Base-by-base conservation (phyloP, 345 rosid species). In the Gossypium australe region DNA sequence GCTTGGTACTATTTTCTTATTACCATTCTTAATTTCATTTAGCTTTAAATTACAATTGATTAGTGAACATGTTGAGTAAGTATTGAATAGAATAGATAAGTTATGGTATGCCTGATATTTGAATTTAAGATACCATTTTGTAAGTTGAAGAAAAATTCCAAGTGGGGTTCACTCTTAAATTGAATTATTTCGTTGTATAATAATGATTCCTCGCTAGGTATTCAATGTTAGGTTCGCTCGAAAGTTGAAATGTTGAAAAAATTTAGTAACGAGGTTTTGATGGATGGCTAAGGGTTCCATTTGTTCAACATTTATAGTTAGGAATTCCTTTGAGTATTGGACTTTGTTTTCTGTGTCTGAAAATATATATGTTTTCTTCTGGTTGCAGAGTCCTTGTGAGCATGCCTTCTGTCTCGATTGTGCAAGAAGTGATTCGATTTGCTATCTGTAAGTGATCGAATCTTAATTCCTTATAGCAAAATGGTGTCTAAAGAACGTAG, bases 331-430 rank as follows among this genome's bases (percentile, higher is more conserved):
- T 34, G 41, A 5, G 41, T 34, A 34, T 34, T 73, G 74, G 34
- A 11, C 14, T 20, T 59, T 48, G 71, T 48, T 48, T 18, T 66
- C 9, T 44, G 14, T 25, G 7, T 3, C 17, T 68, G 13, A 49
- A 68, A 25, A 25, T 66, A 5, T 20, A 13, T 17, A 17, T 34
- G 47, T 3, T 18, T 68, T 48, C 17, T 49, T 13, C n/a, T 61
- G 43, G 75, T 78, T 86, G 86, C 89, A 93, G 98, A 90, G 88
- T 77, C 98, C 99, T 44, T 95, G 98, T 65, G 99, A 93, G 79
- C 99, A 95, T 80, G 93, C 89, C 49, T 93, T 91, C 82, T 93
- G 98, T 70, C 94, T 91, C 1, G 96, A 95, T 77, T 95, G 99
- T 84, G 94, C 99, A 47, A 85, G 97, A 75, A 93, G 98, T 45